Conservation (phyloP, 345 rosid species). For the Eucalyptus leucophloia region DNA sequence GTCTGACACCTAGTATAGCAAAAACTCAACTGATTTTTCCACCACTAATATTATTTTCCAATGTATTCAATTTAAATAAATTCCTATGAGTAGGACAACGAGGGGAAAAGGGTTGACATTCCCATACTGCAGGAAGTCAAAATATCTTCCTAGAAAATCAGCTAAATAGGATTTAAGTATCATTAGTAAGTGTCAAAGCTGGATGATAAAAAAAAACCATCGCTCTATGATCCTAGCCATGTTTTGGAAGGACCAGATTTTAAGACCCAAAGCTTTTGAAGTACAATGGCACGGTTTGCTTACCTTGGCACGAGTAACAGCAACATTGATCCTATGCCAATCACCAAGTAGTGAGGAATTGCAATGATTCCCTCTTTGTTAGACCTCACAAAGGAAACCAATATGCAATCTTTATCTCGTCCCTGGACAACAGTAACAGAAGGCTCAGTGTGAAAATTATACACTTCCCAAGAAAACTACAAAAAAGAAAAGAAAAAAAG, state of each 20-base stretch:
- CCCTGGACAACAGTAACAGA: slow-evolving; percentile 33
- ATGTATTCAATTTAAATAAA: neutral
- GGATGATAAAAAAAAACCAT: neutral
- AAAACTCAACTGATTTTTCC: neutral
- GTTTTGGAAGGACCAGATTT: neutral
- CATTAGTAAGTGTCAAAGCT: neutral
- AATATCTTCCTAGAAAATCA: neutral
- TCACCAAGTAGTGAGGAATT: slow-evolving; percentile 77
- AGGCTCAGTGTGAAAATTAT: neutral
- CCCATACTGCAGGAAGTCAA: neutral
- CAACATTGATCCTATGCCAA: slow-evolving; percentile 97
- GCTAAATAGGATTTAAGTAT: neutral
- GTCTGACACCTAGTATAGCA: neutral
- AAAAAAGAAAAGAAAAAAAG: neutral
- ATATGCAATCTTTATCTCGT: slow-evolving; percentile 89
- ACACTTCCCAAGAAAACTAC: neutral
- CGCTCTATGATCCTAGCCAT: neutral
- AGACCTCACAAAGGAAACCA: slow-evolving; percentile 80
- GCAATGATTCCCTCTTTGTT: slow-evolving; percentile 40
- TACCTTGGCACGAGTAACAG: slow-evolving; percentile 92
- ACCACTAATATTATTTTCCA: neutral
- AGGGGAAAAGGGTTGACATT: neutral
- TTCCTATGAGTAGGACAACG: neutral
- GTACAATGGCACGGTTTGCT: neutral
- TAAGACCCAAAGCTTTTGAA: neutral